Evolutionary conservation across 148 eudicot species (phyloP).

Genomic region (Spergularia bocconei): DNA sequence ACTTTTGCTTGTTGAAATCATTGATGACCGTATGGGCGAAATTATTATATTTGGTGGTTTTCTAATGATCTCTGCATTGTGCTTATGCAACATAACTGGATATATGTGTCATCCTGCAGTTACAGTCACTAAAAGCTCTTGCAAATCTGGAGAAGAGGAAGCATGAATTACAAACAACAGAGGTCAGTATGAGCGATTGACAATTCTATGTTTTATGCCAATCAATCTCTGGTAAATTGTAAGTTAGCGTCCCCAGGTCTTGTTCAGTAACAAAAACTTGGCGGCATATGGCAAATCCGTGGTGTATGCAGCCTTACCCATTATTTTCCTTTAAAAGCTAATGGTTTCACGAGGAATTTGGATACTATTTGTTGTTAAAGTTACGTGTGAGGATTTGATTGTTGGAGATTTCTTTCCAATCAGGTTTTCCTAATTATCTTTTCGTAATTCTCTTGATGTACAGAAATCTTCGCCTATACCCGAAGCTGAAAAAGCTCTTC

Average conservation of each 20-base stretch:
- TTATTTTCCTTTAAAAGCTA: not conserved
- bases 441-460: slow-evolving; percentile 6
- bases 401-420: not conserved
- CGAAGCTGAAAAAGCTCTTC: slow-evolving; percentile 51
- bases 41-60: not conserved
- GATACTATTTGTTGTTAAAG: not conserved
- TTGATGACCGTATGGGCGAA: too few relatives aligned
- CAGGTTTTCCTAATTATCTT: slow-evolving; percentile 3
- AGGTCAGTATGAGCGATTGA: slow-evolving; percentile 41
- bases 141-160: slow-evolving; percentile 53
- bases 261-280: not conserved
- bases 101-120: slow-evolving; percentile 45
- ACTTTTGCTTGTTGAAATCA: too few relatives aligned
- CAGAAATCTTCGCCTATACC: slow-evolving; percentile 38
- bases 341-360: not conserved
- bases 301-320: not conserved
- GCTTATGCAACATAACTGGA: not conserved
- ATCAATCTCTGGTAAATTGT: not conserved
- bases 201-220: not conserved
- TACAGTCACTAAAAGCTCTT: slow-evolving; percentile 67
- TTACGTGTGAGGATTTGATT: not conserved
- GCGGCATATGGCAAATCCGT: not conserved
- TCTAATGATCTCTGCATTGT: not conserved
- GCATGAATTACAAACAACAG: slow-evolving; percentile 33
- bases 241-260: not conserved